Conservation (phyloP, 2,329 filamentous ascomycete species). For the Ophiosphaerella herpotricha region DNA sequence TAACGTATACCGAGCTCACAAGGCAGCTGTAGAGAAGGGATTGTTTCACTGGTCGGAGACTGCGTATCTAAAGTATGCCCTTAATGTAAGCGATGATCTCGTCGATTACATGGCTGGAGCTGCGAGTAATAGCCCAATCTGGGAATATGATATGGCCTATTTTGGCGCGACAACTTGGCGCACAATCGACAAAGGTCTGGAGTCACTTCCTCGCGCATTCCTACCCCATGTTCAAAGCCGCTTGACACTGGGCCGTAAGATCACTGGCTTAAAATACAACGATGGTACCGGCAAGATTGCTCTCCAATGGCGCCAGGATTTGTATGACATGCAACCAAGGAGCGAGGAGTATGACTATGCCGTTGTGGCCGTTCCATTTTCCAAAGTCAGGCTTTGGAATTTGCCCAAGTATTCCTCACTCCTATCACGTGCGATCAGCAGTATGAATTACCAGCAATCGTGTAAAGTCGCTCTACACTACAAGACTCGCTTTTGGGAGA, state of each 20-base stretch:
- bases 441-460: constrained; percentile 55
- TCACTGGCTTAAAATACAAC: constrained; percentile 62
- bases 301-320: constrained; percentile 61
- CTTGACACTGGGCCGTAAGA: constrained; percentile 60
- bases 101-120: constrained; percentile 49
- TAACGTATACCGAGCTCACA: constrained; percentile 60
- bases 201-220: constrained; percentile 65
- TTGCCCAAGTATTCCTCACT: constrained; percentile 60
- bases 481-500: constrained; percentile 66
- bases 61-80: constrained; percentile 63
- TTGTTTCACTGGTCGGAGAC: constrained; percentile 70
- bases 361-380: constrained; percentile 68
- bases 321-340: constrained; percentile 49
- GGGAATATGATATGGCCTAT: constrained; percentile 58
- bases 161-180: constrained; percentile 64
- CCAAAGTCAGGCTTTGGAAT: constrained; percentile 65
- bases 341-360: constrained; percentile 67
- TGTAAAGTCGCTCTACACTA: constrained; percentile 70
- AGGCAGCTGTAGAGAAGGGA: constrained; percentile 57
- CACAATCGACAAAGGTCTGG: constrained; percentile 68
- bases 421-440: constrained; percentile 53
- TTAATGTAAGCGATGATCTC: constrained; percentile 61
- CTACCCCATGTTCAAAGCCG: constrained; percentile 63
- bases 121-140: constrained; percentile 52
- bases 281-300: constrained; percentile 58